phyloP scores from a whole-genome alignment of 805 yeast genomes.

The Candida caryicola region DNA sequence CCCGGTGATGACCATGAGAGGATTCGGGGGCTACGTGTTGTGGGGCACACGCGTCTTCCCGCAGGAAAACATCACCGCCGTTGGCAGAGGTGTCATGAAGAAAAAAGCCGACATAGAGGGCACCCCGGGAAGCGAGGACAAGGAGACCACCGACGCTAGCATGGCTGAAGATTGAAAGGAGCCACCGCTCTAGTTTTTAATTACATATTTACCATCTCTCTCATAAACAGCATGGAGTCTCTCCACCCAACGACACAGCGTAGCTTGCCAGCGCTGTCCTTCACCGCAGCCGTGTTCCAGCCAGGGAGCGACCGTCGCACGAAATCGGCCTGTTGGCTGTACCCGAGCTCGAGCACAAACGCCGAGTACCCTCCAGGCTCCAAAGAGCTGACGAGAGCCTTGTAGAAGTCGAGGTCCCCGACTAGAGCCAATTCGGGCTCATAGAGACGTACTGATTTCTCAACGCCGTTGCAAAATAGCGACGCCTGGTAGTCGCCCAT shows the following conservation, averaged over 20 bases:
- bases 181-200: no score
- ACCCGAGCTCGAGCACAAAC: conserved; percentile 79
- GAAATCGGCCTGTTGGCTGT: conserved; percentile 49
- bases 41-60: conserved; percentile 81
- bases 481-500: conserved; percentile 38
- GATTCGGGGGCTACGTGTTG: conserved; percentile 87
- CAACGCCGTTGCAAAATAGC: conserved; percentile 40
- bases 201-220: background rate
- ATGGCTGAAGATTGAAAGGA: background rate
- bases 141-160: no score
- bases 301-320: conserved; percentile 26
- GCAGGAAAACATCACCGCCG: conserved; percentile 55
- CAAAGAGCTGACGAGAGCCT: conserved; percentile 34
- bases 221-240: background rate
- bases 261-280: conserved; percentile 50
- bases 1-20: conserved; percentile 90
- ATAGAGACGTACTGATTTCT: conserved; percentile 59
- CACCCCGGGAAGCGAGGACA: conserved; percentile 4
- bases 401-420: conserved; percentile 73
- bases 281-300: conserved; percentile 51
- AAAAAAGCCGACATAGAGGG: conserved; percentile 20
- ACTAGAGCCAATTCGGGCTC: conserved; percentile 82
- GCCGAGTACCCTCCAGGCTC: conserved; percentile 37
- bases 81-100: conserved; percentile 60
- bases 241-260: conserved; percentile 69